These are phyloP conservation scores for Eimeria zaria DNA, from an alignment of 169 alveolate species.

Conservation along the genomic window DNA sequence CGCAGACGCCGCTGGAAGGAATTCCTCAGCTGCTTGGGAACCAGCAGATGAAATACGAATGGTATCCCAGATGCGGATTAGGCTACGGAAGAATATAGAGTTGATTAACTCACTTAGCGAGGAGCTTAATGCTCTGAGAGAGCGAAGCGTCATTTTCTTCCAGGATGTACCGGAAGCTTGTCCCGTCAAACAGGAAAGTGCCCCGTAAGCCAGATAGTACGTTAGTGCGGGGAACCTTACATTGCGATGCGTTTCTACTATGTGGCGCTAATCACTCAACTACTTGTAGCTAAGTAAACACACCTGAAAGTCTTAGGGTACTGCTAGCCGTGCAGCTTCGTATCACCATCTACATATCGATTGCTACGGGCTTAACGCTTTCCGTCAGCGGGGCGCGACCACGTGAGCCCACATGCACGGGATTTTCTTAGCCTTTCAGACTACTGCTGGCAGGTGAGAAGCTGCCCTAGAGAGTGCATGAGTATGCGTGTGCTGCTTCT, in stretches of 20 bases:
- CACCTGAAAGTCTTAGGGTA: not conserved
- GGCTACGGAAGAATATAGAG: slow-evolving; percentile 6
- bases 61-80: slow-evolving; percentile 33
- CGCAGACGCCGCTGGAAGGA: slow-evolving; percentile 35
- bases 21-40: slow-evolving; percentile 6
- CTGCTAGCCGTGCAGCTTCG: not conserved
- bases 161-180: slow-evolving; percentile 56
- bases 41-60: slow-evolving; percentile 46
- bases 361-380: not conserved
- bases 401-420: not conserved
- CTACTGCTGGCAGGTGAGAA: not conserved
- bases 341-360: not conserved
- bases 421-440: not conserved
- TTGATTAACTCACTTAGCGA: slow-evolving; percentile 3
- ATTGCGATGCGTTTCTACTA: not conserved
- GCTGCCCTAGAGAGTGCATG: not conserved
- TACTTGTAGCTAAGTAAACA: not conserved
- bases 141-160: slow-evolving; percentile 54
- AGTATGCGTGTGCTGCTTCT: not conserved
- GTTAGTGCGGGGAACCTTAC: not conserved
- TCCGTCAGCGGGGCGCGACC: not conserved
- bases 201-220: not conserved
- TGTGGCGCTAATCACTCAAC: not conserved
- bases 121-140: slow-evolving; percentile 40
- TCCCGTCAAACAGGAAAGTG: not conserved